Evolutionary conservation across 345 rosid genomes (phyloP), one percentile per base, ranked within the genome.

Genomic region (Heritiera littoralis): DNA sequence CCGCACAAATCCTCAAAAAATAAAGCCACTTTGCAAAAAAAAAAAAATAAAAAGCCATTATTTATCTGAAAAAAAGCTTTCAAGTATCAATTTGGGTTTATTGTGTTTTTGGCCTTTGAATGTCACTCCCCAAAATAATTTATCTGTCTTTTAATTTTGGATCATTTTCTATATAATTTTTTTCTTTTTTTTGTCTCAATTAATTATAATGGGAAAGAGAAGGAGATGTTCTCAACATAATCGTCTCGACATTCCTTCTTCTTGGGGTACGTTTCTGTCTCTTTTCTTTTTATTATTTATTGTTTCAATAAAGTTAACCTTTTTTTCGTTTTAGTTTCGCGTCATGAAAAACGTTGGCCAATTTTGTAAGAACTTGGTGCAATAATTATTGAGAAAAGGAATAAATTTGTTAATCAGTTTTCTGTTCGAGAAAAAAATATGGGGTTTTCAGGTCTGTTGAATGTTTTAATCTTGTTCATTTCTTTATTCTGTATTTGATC

Each of bases 191-290:
- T 13, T 59, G 30, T 66, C 51, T 43, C 30, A 54, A 14, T 72
- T 72, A 4, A 14, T 55, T 67, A 54, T 76, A 38, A 86, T 88
- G 90, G 87, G 89, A 23, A 88, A 85, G 82, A 85, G 86, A 82
- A 86, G 83, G 85, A 75, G 84, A 81, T 77, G 56, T 76, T 32
- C 72, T 66, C 81, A 61, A 55, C 14, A 43, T 49, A 69, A 49
- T 58, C 45, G 60, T 55, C 46, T 55, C 67, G 51, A 78, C 59
- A 72, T 30, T 20, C 83, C 85, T 77, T 30, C 86, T 84, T 79
- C 89, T 70, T 81, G 89, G 71, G 90, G 88, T 87, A 79, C 66
- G 41, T 76, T 84, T 51, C 5, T 48, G 3, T 48, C 51, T 46
- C 51, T 46, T 2, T 61, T 17, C 3, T 23, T 54, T 43, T 7